phyloP scores from a whole-genome alignment of 805 yeast genomes.

The Henningerozyma blattae region DNA sequence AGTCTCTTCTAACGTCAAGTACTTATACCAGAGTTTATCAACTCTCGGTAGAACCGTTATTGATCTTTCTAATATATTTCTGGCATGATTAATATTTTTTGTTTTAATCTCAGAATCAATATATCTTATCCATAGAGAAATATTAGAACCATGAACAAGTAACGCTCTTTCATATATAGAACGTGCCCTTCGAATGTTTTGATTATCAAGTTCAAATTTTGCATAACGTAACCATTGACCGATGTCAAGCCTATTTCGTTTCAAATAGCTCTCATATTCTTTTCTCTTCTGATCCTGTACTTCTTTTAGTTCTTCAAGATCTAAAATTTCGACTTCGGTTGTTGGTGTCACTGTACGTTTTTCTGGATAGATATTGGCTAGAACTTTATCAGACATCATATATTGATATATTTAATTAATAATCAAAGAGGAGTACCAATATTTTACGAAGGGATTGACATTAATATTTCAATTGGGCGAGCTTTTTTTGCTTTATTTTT shows the following conservation, averaged over 20 bases:
- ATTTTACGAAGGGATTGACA: too few relatives aligned
- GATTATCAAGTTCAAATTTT: slow-evolving; percentile 70
- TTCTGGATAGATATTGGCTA: too few relatives aligned
- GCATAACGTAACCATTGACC: slow-evolving; percentile 93
- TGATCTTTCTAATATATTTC: slow-evolving; percentile 74
- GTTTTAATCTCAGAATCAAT: slow-evolving; percentile 63
- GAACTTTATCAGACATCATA: too few relatives aligned
- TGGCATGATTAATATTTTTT: slow-evolving; percentile 74
- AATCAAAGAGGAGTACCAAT: too few relatives aligned
- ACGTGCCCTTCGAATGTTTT: slow-evolving; percentile 67
- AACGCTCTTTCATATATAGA: slow-evolving; percentile 83
- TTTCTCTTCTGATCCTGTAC: slow-evolving; percentile 64
- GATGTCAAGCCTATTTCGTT: slow-evolving; percentile 68
- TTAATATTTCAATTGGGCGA: too few relatives aligned
- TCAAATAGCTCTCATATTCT: slow-evolving; percentile 78
- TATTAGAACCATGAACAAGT: slow-evolving; percentile 59
- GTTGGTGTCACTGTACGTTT: slow-evolving; percentile 22
- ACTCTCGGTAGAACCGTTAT: slow-evolving; percentile 62
- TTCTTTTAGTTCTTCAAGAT: slow-evolving; percentile 70
- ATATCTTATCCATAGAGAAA: slow-evolving; percentile 80
- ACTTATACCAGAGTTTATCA: slow-evolving; percentile 79
- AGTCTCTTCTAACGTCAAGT: slow-evolving; percentile 73
- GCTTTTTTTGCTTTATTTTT: too few relatives aligned
- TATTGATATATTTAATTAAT: too few relatives aligned
- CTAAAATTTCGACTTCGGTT: slow-evolving; percentile 38